phyloP scores from a whole-genome alignment of 164 flowering plant species.

The Annona squamosa region DNA sequence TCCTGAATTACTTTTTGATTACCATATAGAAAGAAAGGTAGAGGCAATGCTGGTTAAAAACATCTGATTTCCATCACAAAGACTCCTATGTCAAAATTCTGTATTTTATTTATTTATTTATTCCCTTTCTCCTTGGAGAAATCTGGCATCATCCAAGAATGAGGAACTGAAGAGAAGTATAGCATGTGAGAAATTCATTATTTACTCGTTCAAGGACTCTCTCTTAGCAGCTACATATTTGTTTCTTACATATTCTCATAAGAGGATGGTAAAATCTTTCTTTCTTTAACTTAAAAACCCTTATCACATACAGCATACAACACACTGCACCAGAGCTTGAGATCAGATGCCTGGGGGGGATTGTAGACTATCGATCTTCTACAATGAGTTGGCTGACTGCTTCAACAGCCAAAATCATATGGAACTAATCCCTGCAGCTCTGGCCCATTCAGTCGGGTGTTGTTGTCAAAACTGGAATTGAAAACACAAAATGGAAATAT shows the following conservation, averaged over 20 bases:
- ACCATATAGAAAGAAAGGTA: too few relatives aligned
- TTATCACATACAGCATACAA: neutral
- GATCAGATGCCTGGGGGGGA: neutral
- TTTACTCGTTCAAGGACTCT: neutral
- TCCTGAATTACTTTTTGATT: too few relatives aligned
- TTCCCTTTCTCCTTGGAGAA: too few relatives aligned
- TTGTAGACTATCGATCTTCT: neutral
- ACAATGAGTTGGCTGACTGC: neutral
- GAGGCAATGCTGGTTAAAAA: too few relatives aligned
- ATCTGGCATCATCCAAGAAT: too few relatives aligned
- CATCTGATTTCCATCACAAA: too few relatives aligned
- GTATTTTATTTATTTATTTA: too few relatives aligned
- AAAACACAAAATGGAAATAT: neutral
- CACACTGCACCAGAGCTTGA: neutral
- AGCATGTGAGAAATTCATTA: neutral
- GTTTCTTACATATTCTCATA: neutral
- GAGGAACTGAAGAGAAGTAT: too few relatives aligned
- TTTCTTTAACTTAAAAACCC: neutral
- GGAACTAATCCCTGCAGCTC: conserved; percentile 74
- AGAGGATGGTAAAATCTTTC: neutral
- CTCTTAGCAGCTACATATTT: neutral
- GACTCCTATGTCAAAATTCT: too few relatives aligned
- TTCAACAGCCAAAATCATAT: conserved; percentile 80
- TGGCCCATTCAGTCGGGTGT: conserved; percentile 58
- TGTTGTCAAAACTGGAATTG: conserved; percentile 51